Conservation (phyloP, 768 basidiomycete genomes). For the Tricholoma matsutake region DNA sequence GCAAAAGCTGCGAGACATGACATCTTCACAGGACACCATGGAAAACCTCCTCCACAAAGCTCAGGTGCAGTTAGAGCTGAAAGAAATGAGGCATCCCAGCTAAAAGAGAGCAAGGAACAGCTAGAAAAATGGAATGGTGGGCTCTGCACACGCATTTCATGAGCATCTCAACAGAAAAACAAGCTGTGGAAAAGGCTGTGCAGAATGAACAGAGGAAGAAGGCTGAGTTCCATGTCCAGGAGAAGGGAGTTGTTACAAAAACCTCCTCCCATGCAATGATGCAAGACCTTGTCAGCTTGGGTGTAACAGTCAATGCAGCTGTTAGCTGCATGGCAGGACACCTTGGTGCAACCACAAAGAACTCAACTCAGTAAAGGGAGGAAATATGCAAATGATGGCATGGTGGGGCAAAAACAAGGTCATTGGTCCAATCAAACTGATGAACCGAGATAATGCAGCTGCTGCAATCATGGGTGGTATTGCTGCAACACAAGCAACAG, state of each 20-base stretch:
- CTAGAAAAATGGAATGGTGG: not conserved
- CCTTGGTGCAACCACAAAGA: slow-evolving; percentile 17
- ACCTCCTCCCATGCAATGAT: not conserved
- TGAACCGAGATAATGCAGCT: slow-evolving; percentile 24
- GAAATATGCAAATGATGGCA: slow-evolving; percentile 11
- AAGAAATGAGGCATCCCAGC: not conserved
- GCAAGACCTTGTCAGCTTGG: not conserved
- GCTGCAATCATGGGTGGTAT: not conserved
- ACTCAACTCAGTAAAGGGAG: slow-evolving; percentile 25
- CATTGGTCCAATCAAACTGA: slow-evolving; percentile 15
- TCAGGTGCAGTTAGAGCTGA: not conserved
- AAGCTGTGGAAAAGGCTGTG: not conserved
- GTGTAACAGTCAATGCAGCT: not conserved
- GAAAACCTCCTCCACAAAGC: not conserved
- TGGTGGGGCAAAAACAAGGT: slow-evolving; percentile 17
- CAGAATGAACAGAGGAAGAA: not conserved
- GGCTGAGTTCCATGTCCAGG: not conserved
- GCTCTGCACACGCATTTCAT: not conserved
- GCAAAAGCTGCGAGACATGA: not conserved
- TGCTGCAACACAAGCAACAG: slow-evolving; percentile 8
- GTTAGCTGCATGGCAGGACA: not conserved
- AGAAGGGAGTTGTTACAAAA: not conserved
- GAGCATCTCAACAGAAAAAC: not conserved
- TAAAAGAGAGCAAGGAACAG: not conserved
- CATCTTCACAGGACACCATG: not conserved